A percentile compares a stretch with the other conserved stretches of the same genome.
These are phyloP conservation scores for Naganishia vishniacii DNA, from an alignment of 768 basidiomycete species.

Conservation along the genomic window DNA sequence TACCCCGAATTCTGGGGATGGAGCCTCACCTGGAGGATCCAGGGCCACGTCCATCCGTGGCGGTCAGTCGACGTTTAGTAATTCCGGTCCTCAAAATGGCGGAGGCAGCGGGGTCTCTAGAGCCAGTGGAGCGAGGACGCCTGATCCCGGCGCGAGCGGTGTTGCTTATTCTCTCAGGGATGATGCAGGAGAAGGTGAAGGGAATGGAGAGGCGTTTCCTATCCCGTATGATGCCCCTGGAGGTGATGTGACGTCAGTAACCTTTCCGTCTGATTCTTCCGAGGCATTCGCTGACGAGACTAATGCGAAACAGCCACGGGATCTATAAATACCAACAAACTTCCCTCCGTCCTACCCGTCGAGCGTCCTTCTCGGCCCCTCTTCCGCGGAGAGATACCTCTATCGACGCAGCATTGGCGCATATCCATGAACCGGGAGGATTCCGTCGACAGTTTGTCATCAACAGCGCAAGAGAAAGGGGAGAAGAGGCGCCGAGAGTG, in stretches of 20 bases:
- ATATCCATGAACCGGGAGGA: conserved; percentile 91
- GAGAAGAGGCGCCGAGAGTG: conserved; percentile 57
- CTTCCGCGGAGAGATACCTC: conserved; percentile 25
- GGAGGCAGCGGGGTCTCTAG: neutral
- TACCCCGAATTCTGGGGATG: conserved; percentile 37
- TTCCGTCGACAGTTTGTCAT: conserved; percentile 84
- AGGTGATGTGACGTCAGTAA: conserved; percentile 81
- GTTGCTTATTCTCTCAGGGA: conserved; percentile 13
- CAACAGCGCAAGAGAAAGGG: conserved; percentile 64
- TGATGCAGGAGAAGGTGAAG: conserved; percentile 51
- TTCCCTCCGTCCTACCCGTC: conserved; percentile 57
- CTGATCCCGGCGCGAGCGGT: conserved; percentile 30
- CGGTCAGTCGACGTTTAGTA: conserved; percentile 1
- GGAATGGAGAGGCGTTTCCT: conserved; percentile 67
- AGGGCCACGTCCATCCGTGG: conserved; percentile 14
- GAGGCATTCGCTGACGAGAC: no score
- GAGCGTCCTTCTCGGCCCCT: conserved; percentile 58
- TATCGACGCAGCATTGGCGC: conserved; percentile 71
- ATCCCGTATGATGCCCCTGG: conserved; percentile 81
- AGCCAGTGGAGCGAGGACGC: conserved; percentile 23
- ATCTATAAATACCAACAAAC: conserved; percentile 94
- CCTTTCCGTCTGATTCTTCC: neutral
- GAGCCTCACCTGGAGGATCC: conserved; percentile 23
- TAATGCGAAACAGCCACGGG: conserved; percentile 56
- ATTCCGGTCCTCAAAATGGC: neutral